phyloP scores from a whole-genome alignment of 2,329 filamentous ascomycete species.

The Aspergillus nomiae region DNA sequence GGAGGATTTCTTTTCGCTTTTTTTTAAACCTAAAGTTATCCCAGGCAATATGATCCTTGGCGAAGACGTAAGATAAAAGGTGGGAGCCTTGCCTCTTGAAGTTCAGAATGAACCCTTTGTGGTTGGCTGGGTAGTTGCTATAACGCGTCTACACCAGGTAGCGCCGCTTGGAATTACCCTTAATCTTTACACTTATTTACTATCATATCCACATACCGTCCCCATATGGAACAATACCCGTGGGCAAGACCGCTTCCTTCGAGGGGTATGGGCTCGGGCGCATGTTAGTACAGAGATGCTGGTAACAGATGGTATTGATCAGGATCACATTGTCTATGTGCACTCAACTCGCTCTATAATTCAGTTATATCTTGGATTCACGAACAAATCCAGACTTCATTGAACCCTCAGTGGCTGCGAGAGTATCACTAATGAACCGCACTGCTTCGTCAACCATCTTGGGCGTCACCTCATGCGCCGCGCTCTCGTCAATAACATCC shows the following conservation, averaged over 20 bases:
- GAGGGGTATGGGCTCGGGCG: not conserved
- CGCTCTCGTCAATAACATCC: constrained; percentile 58
- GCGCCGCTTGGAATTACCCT: not conserved
- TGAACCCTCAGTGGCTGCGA: constrained; percentile 29
- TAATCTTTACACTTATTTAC: not conserved
- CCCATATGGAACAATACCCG: not conserved
- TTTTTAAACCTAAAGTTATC: not conserved
- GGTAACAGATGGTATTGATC: not conserved
- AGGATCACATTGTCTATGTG: not conserved
- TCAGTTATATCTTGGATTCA: constrained; percentile 37
- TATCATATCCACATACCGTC: not conserved
- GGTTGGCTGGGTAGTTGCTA: not conserved
- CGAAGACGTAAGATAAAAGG: not conserved
- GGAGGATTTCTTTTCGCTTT: constrained; percentile 27
- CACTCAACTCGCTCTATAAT: not conserved
- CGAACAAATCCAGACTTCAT: constrained; percentile 33
- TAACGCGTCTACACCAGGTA: not conserved
- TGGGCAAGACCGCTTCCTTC: not conserved
- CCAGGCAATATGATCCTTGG: not conserved
- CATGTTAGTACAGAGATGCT: not conserved
- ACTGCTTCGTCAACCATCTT: constrained; percentile 59
- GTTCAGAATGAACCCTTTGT: not conserved
- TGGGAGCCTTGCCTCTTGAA: not conserved
- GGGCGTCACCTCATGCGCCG: constrained; percentile 60
- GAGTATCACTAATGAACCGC: constrained; percentile 53